phyloP scores from a whole-genome alignment of 805 yeast genomes.

The Candida wancherniae region DNA sequence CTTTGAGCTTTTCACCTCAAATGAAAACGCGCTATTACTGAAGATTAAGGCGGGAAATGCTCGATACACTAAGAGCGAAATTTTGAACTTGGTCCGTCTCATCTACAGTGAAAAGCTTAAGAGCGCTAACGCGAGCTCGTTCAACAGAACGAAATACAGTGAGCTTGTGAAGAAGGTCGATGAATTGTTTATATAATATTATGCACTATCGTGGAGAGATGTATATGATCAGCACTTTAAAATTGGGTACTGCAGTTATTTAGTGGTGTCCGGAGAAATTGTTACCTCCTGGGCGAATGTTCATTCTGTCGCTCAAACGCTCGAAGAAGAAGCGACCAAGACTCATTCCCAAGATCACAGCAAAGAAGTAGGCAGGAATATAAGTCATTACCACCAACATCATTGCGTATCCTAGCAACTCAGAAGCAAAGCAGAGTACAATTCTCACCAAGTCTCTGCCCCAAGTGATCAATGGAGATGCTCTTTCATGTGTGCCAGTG shows the following conservation, averaged over 20 bases:
- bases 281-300: slow-evolving; percentile 28
- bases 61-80: slow-evolving; percentile 42
- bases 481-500: slow-evolving; percentile 3
- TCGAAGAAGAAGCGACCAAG: slow-evolving; percentile 68
- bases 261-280: slow-evolving; percentile 13
- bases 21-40: slow-evolving; percentile 45
- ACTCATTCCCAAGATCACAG: slow-evolving; percentile 64
- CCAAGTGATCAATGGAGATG: slow-evolving; percentile 13
- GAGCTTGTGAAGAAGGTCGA: slow-evolving; percentile 30
- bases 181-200: slow-evolving; percentile 6
- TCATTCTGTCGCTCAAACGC: slow-evolving; percentile 42
- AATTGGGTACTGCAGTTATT: not conserved
- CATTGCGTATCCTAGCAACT: slow-evolving; percentile 63
- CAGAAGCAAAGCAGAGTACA: slow-evolving; percentile 52
- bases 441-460: slow-evolving; percentile 55
- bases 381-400: slow-evolving; percentile 80
- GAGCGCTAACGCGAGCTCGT: slow-evolving; percentile 33
- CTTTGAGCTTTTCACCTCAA: slow-evolving; percentile 50
- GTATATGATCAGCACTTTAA: slow-evolving; percentile 1
- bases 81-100: slow-evolving; percentile 48
- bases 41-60: slow-evolving; percentile 28
- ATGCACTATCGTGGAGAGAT: too few species aligned
- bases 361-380: slow-evolving; percentile 65
- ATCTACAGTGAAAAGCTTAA: slow-evolving; percentile 44
- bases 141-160: slow-evolving; percentile 34